Percentiles rank a stretch among this genome's conserved stretches.
Evolutionary conservation across 1,284 basidiomycete species (phyloP).

Genomic region (Fomitopsis schrenkii): DNA sequence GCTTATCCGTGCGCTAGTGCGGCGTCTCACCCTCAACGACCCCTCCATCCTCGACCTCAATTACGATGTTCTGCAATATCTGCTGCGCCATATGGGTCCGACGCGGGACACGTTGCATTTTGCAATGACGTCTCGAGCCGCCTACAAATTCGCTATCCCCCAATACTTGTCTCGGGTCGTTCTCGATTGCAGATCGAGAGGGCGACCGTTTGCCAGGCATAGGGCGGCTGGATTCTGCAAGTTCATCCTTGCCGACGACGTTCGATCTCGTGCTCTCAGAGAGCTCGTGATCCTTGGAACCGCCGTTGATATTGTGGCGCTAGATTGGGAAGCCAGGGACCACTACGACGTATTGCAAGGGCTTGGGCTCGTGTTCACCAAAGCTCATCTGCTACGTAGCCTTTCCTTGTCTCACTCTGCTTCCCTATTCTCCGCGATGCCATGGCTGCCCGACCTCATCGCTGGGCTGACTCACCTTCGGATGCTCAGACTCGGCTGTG

Average conservation of each 20-base stretch:
- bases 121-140: background rate
- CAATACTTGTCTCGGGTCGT: background rate
- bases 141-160: background rate
- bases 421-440: background rate
- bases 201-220: background rate
- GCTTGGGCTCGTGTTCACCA: background rate
- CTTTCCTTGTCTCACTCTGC: background rate
- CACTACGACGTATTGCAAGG: background rate
- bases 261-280: background rate
- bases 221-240: background rate
- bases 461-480: background rate
- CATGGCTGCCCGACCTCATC: background rate
- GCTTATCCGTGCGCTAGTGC: background rate
- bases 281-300: background rate
- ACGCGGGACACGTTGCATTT: background rate
- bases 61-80: background rate
- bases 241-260: background rate
- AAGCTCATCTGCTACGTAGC: background rate
- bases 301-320: background rate
- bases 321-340: background rate
- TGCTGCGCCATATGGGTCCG: background rate
- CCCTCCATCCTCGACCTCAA: background rate
- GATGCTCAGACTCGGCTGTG: background rate
- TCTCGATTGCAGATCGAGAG: background rate
- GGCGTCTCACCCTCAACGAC: background rate